These are phyloP conservation scores for Kwoniella mangroviensis DNA, from an alignment of 768 basidiomycete genomes.

Conservation along the genomic window DNA sequence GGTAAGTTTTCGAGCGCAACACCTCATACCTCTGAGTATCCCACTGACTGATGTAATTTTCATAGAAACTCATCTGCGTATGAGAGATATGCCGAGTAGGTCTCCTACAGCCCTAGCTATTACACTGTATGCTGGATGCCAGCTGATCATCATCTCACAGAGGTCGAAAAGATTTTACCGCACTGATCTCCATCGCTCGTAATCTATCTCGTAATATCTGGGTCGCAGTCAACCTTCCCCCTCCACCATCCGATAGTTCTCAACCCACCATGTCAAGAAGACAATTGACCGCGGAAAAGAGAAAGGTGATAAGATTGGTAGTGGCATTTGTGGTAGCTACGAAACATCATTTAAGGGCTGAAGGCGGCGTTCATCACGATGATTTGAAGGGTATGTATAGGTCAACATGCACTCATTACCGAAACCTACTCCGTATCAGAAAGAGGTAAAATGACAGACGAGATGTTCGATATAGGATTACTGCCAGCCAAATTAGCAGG, in stretches of 20 bases:
- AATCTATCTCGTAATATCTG: slow-evolving; percentile 57
- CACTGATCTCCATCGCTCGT: slow-evolving; percentile 66
- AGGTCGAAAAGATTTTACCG: slow-evolving; percentile 81
- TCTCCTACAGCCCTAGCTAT: neutral
- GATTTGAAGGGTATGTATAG: slow-evolving; percentile 65
- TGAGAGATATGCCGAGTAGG: slow-evolving; percentile 61
- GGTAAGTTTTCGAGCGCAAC: slow-evolving; percentile 28
- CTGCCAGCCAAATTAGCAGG: slow-evolving; percentile 58
- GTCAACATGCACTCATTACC: neutral
- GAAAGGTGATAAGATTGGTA: slow-evolving; percentile 70
- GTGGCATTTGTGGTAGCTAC: slow-evolving; percentile 73
- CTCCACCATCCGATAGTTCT: slow-evolving; percentile 1
- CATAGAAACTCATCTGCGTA: slow-evolving; percentile 45
- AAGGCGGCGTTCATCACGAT: slow-evolving; percentile 75
- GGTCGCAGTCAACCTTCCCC: slow-evolving; percentile 63
- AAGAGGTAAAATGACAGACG: too few relatives aligned
- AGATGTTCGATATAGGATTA: slow-evolving; percentile 61
- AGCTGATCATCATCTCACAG: slow-evolving; percentile 63
- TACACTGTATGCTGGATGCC: too few relatives aligned
- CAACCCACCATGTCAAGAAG: slow-evolving; percentile 57
- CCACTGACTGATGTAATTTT: neutral
- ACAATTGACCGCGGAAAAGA: slow-evolving; percentile 62
- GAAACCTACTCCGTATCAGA: neutral
- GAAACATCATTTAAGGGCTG: slow-evolving; percentile 63
- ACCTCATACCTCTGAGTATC: neutral